Conservation (phyloP, 2,329 filamentous ascomycete genomes). For the Fusarium equiseti region DNA sequence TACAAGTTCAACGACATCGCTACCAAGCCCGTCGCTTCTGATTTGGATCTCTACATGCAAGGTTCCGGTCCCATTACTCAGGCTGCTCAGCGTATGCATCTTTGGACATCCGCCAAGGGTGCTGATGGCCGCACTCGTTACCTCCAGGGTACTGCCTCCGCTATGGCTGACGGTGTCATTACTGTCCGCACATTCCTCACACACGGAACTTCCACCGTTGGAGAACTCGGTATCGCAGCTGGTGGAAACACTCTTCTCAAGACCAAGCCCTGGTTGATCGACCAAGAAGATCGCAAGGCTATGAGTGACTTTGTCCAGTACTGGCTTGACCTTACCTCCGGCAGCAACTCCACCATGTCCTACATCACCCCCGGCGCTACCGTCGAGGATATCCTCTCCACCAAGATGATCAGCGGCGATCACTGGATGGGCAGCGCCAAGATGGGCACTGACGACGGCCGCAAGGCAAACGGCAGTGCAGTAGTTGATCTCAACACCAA, state of each 20-base stretch:
- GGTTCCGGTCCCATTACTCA: conserved; percentile 46
- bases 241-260: conserved; percentile 46
- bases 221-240: conserved; percentile 43
- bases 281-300: conserved; percentile 42
- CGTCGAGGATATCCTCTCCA: conserved; percentile 29
- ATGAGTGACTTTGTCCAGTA: conserved; percentile 45
- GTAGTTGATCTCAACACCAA: conserved; percentile 69
- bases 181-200: conserved; percentile 44
- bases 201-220: conserved; percentile 42
- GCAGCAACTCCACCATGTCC: conserved; percentile 40
- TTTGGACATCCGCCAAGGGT: conserved; percentile 45
- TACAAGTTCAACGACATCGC: conserved; percentile 45
- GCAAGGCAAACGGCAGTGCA: conserved; percentile 58
- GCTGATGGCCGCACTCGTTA: conserved; percentile 42
- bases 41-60: conserved; percentile 44
- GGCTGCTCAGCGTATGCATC: conserved; percentile 47
- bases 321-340: conserved; percentile 40
- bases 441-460: conserved; percentile 64
- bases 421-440: conserved; percentile 48
- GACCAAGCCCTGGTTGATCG: conserved; percentile 47
- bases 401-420: conserved; percentile 47
- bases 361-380: conserved; percentile 43
- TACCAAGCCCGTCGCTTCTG: conserved; percentile 21
- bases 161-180: conserved; percentile 42
- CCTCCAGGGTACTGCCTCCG: conserved; percentile 44